These are phyloP conservation scores for Aureobasidium sp. DNA, from an alignment of 2,329 filamentous ascomycete species.

Conservation along the genomic window DNA sequence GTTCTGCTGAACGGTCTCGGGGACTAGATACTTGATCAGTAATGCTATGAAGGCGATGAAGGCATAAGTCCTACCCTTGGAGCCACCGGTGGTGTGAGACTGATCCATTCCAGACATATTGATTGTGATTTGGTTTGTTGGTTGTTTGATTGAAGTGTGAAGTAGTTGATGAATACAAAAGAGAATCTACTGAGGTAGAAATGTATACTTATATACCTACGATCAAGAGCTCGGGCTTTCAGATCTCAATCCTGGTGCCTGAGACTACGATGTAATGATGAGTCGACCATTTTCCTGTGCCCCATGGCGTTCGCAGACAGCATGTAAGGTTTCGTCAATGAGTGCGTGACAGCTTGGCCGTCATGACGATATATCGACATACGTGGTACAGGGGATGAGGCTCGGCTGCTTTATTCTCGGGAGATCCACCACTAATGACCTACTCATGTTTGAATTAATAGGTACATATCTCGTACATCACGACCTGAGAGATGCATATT, in stretches of 20 bases:
- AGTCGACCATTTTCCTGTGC: not conserved
- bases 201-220: constrained; percentile 9
- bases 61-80: not conserved
- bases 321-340: not conserved
- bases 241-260: not conserved
- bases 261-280: constrained; percentile 9
- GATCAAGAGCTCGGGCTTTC: not conserved
- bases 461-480: not conserved
- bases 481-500: not conserved
- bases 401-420: not conserved
- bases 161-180: not conserved
- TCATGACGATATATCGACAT: not conserved
- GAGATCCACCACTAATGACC: not conserved
- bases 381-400: not conserved
- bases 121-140: not conserved
- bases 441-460: not conserved
- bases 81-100: constrained; percentile 13
- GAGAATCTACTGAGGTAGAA: not conserved
- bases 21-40: not conserved
- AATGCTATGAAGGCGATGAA: not conserved
- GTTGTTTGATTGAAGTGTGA: not conserved
- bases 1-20: not conserved
- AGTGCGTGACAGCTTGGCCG: not conserved
- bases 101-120: constrained; percentile 15
- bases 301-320: not conserved